Conservation (phyloP, 2,329 filamentous ascomycete species). For the Aureobasidium pullulans region DNA sequence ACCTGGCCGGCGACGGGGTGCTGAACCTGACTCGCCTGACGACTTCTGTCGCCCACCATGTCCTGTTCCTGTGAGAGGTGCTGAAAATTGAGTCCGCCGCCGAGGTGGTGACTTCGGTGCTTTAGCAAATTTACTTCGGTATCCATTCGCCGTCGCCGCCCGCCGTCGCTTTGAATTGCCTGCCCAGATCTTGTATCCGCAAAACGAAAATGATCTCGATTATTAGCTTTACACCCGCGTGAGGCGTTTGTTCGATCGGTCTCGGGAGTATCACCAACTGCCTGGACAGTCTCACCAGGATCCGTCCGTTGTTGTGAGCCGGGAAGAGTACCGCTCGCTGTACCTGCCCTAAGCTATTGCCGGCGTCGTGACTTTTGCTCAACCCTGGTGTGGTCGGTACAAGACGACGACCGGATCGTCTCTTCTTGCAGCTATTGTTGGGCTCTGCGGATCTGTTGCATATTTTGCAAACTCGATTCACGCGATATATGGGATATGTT, state of each 20-base stretch:
- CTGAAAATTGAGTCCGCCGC: background rate
- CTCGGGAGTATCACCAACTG: constrained; percentile 4
- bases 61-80: background rate
- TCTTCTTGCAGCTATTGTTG: background rate
- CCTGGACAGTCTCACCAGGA: background rate
- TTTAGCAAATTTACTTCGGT: background rate
- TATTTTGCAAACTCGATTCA: background rate
- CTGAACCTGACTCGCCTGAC: background rate
- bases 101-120: background rate
- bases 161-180: background rate
- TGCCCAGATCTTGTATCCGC: background rate
- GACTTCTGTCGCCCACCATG: background rate
- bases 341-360: background rate
- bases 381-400: background rate
- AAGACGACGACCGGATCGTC: background rate
- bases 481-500: background rate
- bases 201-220: background rate
- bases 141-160: background rate
- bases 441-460: background rate
- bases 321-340: constrained; percentile 1
- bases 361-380: background rate
- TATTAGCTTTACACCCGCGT: background rate
- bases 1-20: background rate
- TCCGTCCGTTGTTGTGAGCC: background rate
- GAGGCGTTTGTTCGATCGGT: constrained; percentile 1